phyloP scores from a whole-genome alignment of 345 rosid genomes.

The Hibiscus tridactylites region DNA sequence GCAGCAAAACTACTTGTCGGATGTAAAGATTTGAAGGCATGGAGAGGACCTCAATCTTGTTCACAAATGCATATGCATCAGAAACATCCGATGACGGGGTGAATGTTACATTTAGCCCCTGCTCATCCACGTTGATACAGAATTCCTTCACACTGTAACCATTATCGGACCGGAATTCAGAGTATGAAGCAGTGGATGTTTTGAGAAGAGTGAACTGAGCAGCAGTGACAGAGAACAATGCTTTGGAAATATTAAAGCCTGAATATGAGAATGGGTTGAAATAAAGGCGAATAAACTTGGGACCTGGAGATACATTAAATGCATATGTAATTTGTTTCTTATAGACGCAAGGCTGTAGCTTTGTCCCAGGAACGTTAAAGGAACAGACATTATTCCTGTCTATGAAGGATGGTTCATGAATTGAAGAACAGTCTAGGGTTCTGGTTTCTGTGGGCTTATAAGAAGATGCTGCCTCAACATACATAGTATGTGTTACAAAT shows the following conservation, averaged over 20 bases:
- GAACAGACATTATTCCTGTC: background rate
- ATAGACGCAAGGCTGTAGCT: background rate
- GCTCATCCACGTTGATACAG: conserved; percentile 5
- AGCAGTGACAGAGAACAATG: conserved; percentile 52
- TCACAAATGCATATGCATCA: conserved; percentile 51
- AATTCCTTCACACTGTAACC: background rate
- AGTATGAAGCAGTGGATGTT: conserved; percentile 55
- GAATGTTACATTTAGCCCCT: conserved; percentile 35
- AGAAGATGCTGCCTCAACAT: background rate
- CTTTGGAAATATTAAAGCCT: conserved; percentile 31
- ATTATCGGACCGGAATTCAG: conserved; percentile 50
- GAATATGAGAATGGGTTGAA: conserved; percentile 55
- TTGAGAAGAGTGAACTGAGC: conserved; percentile 43
- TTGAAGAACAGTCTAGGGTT: background rate
- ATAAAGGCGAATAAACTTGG: conserved; percentile 36
- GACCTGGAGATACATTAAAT: conserved; percentile 11
- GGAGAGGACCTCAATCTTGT: conserved; percentile 56
- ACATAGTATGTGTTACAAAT: background rate
- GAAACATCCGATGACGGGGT: conserved; percentile 37
- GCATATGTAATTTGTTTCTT: conserved; percentile 11
- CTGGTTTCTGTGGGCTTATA: background rate
- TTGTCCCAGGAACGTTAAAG: background rate
- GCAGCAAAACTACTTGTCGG: conserved; percentile 40
- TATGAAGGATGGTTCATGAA: background rate
- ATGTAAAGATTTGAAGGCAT: conserved; percentile 43